Evolutionary conservation across 345 rosid genomes (phyloP).

Genomic region (Balakata baccata): DNA sequence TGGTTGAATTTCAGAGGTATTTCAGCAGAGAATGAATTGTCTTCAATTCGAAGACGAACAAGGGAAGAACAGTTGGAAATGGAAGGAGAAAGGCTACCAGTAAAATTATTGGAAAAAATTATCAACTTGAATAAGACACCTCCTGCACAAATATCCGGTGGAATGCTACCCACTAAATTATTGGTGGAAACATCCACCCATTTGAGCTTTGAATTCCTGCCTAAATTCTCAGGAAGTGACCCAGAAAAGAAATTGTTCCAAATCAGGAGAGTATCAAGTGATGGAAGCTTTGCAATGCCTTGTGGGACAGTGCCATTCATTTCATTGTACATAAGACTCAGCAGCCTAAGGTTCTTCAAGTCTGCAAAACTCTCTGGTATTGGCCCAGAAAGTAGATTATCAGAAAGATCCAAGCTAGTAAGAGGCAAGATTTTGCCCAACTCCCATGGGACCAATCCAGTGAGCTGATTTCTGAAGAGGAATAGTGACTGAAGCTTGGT

Average conservation of each 20-base stretch:
- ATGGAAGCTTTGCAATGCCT: conserved; percentile 69
- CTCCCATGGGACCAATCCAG: conserved; percentile 67
- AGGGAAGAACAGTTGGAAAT: conserved; percentile 76
- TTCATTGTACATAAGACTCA: conserved; percentile 82
- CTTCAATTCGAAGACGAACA: conserved; percentile 78
- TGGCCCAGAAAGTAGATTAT: conserved; percentile 65
- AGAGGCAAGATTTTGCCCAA: conserved; percentile 54
- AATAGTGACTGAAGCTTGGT: conserved; percentile 79
- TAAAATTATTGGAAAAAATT: conserved; percentile 70
- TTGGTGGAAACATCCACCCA: conserved; percentile 92
- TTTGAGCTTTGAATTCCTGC: conserved; percentile 66
- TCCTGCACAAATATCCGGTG: conserved; percentile 71
- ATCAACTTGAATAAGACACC: conserved; percentile 68
- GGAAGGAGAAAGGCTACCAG: conserved; percentile 59
- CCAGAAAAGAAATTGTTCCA: conserved; percentile 90
- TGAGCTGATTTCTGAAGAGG: conserved; percentile 73
- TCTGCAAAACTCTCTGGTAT: conserved; percentile 75
- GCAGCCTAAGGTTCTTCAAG: conserved; percentile 62
- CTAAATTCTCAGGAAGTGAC: conserved; percentile 69
- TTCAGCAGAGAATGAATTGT: conserved; percentile 76
- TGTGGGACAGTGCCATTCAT: conserved; percentile 80
- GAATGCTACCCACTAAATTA: conserved; percentile 67
- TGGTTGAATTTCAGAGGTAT: conserved; percentile 58
- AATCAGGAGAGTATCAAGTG: conserved; percentile 68
- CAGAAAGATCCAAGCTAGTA: conserved; percentile 76